phyloP scores from a whole-genome alignment of 352 stramenopile species.

The Pythium rishiriense region DNA sequence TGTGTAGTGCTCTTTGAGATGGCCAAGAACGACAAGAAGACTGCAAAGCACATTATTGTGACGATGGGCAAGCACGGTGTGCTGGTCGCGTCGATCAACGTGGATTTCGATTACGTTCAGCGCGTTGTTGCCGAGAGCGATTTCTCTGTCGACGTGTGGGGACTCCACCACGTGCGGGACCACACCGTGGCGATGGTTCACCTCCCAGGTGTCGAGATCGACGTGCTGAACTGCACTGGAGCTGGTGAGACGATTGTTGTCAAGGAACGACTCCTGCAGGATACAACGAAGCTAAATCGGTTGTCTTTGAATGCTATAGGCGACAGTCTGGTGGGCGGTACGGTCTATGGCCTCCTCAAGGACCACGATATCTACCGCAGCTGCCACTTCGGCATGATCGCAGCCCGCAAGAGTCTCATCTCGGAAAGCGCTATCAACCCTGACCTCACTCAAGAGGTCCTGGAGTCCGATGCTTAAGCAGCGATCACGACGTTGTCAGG shows the following conservation, averaged over 20 bases:
- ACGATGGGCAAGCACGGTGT: slow-evolving; percentile 80
- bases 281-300: neutral
- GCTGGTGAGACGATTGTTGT: slow-evolving; percentile 22
- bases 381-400: slow-evolving; percentile 76
- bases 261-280: neutral
- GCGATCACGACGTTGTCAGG: too few relatives aligned
- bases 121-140: slow-evolving; percentile 30
- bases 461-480: slow-evolving; percentile 30
- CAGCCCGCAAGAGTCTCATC: slow-evolving; percentile 62
- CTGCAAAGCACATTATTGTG: slow-evolving; percentile 69
- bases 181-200: slow-evolving; percentile 61
- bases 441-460: slow-evolving; percentile 36
- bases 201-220: slow-evolving; percentile 53
- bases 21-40: slow-evolving; percentile 46
- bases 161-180: slow-evolving; percentile 46
- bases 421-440: slow-evolving; percentile 72
- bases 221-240: slow-evolving; percentile 72
- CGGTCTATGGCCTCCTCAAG: slow-evolving; percentile 72
- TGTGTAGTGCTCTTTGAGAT: slow-evolving; percentile 59
- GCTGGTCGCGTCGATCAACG: slow-evolving; percentile 65
- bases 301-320: slow-evolving; percentile 22
- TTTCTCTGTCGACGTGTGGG: slow-evolving; percentile 57
- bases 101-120: slow-evolving; percentile 34
- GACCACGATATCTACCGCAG: slow-evolving; percentile 60
- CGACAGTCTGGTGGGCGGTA: slow-evolving; percentile 75